Evolutionary conservation across 805 yeast genomes (phyloP), one percentile per base, ranked within the genome.

Genomic region (Starmerella tilneyi): DNA sequence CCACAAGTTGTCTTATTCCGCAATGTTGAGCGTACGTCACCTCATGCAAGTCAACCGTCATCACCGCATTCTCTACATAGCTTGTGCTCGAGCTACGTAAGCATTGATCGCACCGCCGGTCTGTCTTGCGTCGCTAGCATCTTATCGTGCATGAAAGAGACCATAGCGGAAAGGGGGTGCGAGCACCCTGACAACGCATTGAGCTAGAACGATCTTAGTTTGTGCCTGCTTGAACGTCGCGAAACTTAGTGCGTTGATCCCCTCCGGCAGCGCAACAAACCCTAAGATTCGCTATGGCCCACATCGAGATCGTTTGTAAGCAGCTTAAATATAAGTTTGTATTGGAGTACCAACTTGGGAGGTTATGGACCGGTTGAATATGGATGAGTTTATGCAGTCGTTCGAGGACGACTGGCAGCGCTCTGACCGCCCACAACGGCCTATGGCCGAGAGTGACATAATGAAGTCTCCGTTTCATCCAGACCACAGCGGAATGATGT

Each of bases 261-360:
- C 8, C 5, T n/a, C 38, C 38, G 13, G 38, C 38, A 33, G 24
- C n/a, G 9, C 7, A 2, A 27, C 15, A 21, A 36, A 36, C 40
- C 40, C 40, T 36, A 36, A 34, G 20, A 15, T 11, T 13, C 23
- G 5, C 19, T 7, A 8, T 8, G 26, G 22, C 27, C n/a, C 19
- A 23, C 40, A 23, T 36, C 40, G 40, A 36, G 40, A 36, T 36
- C 30, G 22, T 36, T 36, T 36, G 40, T 36, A 28, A 36, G 28
- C 40, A 13, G 30, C 16, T 23, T 36, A 23, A 36, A 23, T 24
- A 23, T 24, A 36, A 23, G 40, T 36, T 36, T 36, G 40, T 24
- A 16, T 16, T 24, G 4, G 15, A 11, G 9, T 34, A 22, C 30
- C 7, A 34, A 16, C 19, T 24, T 16, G 9, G 30, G 30, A 36